Evolutionary conservation across 1,284 basidiomycete species (phyloP), one percentile per base, ranked within the genome.

Genomic region (Coniophora puteana): DNA sequence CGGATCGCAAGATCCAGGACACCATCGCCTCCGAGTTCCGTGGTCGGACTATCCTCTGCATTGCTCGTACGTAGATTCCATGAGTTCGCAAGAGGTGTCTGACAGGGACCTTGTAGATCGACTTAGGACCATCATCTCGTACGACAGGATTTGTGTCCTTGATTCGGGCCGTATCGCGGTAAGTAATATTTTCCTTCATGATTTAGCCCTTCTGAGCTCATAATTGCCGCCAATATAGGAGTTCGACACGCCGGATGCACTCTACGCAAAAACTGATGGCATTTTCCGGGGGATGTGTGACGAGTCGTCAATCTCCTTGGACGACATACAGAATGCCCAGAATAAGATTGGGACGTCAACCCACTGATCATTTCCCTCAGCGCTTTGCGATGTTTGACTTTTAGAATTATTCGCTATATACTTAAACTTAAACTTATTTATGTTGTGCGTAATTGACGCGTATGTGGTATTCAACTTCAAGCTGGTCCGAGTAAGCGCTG

Each of bases 11-110:
- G 48, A 90, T 93, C 45, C 89, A 93, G 59, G 73, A 82, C 47
- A 93, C 90, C n/a, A 93, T 94, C 48, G 74, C 85, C 3, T 72
- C 72, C 34, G 89, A 92, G 65, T 93, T 93, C 65, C 66, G 68
- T 33, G 80, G 87, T 55, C 78, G 84, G 39, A 93, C 91, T 0
- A 79, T 90, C 38, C 61, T 91, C 8, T 90, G 84, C 55, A 89
- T 91, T 45, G 86, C 85, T 50, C 84, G 81, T 80, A 53, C 53
- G 74, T 71, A 12, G 36, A 35, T 31, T 27, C 26, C 10, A n/a
- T 33, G 5, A 17, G 24, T 27, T 37, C 41, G 27, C n/a, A 8
- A 11, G 12, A 22, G 22, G n/a, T 30, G 11, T 17, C 38, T 47
- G 39, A 51, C 27, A 3, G 12, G 25, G 23, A 11, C 18, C 8